Base-by-base conservation (phyloP, 179 eudicot genomes). In the Spinacia oleracea region DNA sequence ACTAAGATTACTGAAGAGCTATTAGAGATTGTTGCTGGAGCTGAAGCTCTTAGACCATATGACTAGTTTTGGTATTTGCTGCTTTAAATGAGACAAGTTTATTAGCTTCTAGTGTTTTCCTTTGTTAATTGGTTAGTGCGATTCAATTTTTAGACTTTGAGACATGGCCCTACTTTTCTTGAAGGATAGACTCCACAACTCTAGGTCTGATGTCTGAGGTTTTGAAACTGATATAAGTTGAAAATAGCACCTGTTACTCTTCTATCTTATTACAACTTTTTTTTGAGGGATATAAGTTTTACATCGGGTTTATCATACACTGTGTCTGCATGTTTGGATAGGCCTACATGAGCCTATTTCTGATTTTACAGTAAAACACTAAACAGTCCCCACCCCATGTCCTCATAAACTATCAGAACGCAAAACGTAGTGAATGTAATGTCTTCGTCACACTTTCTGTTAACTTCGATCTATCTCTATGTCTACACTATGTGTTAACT, bases 11-110 rank as follows among this genome's bases (percentile, higher is more conserved):
- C 98, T 9, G 85, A 83, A 59, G 95, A 93, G 81, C 74, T 93
- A 43, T 80, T 92, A 77, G 97, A 92, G 91, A 90, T 93, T 86
- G 89, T 89, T 79, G 91, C 95, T 56, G 97, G 97, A 66, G 92
- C 93, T 59, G 95, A 92, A 81, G 90, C 92, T 66, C 89, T 90
- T 70, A 55, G 43, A 65, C 51, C 81, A 5, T 46, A 34, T 69
- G 70, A 81, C 67, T 77, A 81, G 78, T 23, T 62, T 62, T 42
- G 55, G 34, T 5, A 53, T 71, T 7, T 25, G 27, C 6, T 32
- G 18, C 6, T 32, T 6, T 35, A 11, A n/a, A 60, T 35, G 1
- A 4, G 70, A 11, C 18, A 21, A 51, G 48, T 70, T 60, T 70
- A 5, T 59, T 20, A 38, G 51, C 16, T n/a, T 16, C 50, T 6